A percentile compares a stretch with the other conserved stretches of the same genome.
Evolutionary conservation across 169 alveolate species (phyloP).

Genomic region (Cryptosporidium sp.): DNA sequence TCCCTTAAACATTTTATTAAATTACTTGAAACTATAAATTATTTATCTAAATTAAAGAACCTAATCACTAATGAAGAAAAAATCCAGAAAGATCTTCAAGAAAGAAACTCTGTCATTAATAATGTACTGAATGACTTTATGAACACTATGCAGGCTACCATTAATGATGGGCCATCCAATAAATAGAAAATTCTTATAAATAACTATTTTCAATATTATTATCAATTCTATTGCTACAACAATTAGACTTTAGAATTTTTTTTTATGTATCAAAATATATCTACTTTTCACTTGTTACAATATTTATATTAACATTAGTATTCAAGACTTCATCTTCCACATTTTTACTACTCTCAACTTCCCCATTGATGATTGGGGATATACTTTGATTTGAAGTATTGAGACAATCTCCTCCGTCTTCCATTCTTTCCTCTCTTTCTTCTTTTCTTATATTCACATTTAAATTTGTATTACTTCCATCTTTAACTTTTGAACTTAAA

Average conservation of each 20-base stretch:
- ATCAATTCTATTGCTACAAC: neutral
- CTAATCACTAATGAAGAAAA: conserved; percentile 59
- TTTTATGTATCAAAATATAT: neutral
- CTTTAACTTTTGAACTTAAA: neutral
- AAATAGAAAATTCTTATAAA: neutral
- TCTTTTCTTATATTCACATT: neutral
- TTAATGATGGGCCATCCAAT: conserved; percentile 19
- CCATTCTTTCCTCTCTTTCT: neutral
- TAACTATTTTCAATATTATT: neutral
- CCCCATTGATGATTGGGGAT: neutral
- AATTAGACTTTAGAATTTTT: neutral
- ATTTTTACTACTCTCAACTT: neutral
- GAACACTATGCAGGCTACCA: conserved; percentile 66
- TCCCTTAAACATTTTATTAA: neutral
- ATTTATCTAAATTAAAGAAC: conserved; percentile 6
- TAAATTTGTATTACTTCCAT: neutral
- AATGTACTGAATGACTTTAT: conserved; percentile 64
- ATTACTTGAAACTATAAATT: neutral
- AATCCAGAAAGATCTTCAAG: conserved; percentile 40
- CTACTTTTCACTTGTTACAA: neutral
- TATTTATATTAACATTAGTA: too few species aligned
- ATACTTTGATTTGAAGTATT: neutral
- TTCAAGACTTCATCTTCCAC: neutral
- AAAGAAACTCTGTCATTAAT: conserved; percentile 21
- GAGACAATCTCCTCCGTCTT: neutral